Evolutionary conservation across 2,329 filamentous ascomycete genomes (phyloP), one percentile per base, ranked within the genome.

Genomic region (Penicillium sp.): DNA sequence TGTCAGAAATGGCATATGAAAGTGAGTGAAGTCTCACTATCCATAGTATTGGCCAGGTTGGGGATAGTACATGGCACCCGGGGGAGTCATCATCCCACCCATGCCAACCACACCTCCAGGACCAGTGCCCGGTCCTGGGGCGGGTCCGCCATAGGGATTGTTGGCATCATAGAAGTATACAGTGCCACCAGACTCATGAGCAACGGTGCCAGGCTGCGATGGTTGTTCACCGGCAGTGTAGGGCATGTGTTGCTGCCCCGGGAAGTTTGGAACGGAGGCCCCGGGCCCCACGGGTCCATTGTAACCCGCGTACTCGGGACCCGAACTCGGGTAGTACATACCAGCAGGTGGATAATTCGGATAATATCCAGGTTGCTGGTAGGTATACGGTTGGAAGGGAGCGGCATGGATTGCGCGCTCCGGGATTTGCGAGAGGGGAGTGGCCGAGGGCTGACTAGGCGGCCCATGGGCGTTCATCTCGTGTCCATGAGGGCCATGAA

Each of bases 121-220:
- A 42, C 75, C 74, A 43, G 81, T 77, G 48, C 82, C 77, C 9
- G 81, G 75, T 52, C 79, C 70, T 13, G 42, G 22, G 9, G 16
- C 36, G 11, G 47, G 43, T 9, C 45, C 43, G 8, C 43, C 50
- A 52, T 77, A 76, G 40, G 92, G 77, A 68, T 92, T 88, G n/a
- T 86, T 82, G 7, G 90, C 83, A 68, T 96, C 90, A 66, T 92
- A 92, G 71, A 96, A 99, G 73, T 96, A 97, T 1, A 96, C 92
- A 83, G 95, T 97, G 58, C 94, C 94, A 64, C 96, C 96, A 60
- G 88, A 87, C 77, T 97, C 93, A 72, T 97, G 92, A 0, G 91
- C 91, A 18, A 88, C 82, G 54, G 84, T 83, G 16, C 79, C 80
- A 3, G 77, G 74, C 60, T 83, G 84, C 29, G 77, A 74, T 6